Evolutionary conservation across 2,329 filamentous ascomycete species (phyloP), one percentile per base, ranked within the genome.

Genomic region (Aspergillaceae sp.): DNA sequence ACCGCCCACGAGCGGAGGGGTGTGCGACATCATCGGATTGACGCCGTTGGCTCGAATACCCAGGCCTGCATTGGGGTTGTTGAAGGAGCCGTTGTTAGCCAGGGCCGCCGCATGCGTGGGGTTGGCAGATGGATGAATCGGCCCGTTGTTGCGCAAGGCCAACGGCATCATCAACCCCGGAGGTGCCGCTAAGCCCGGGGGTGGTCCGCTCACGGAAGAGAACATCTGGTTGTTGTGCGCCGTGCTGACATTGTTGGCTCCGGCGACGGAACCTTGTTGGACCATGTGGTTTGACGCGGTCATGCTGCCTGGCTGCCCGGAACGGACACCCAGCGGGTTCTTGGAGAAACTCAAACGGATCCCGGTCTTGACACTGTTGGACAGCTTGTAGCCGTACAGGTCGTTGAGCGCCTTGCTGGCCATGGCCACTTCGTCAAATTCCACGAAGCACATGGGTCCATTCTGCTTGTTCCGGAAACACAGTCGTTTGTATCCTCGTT

Each of bases 381-480:
- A 88, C 30, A 97, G 76, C 42, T 80, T 82, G 42, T 85, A 81
- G 0, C 92, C 92, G 59, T 97, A 96, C 1, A 97, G 76, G 47
- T 96, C 88, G 53, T 90, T 82, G 2, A 97, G 76, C 1, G 90
- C 85, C 67, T 92, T 94, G 37, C 91, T 96, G 0, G 92, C 91
- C 60, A 88, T 91, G 1, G 87, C 86, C 7, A 94, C 78, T 58
- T 96, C 90, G 60, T 97, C 91, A 57, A 97, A 98, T 66, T 98
- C 92, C 34, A 98, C 92, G 66, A 97, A 97, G 64, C 92, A 97
- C 90, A 97, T 97, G 2, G 91, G 91, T 0, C 91, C 91, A 57
- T 96, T 95, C 54, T 87, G 81, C 72, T 97, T 97, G 45, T 89
- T 94, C 32, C 91, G 80, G 74, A 96, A 95, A 62, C 89, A 95